Percentiles rank a stretch among this genome's conserved stretches.
Evolutionary conservation across 2,329 filamentous ascomycete genomes (phyloP).

Genomic region (Ceratocystis papillata): DNA sequence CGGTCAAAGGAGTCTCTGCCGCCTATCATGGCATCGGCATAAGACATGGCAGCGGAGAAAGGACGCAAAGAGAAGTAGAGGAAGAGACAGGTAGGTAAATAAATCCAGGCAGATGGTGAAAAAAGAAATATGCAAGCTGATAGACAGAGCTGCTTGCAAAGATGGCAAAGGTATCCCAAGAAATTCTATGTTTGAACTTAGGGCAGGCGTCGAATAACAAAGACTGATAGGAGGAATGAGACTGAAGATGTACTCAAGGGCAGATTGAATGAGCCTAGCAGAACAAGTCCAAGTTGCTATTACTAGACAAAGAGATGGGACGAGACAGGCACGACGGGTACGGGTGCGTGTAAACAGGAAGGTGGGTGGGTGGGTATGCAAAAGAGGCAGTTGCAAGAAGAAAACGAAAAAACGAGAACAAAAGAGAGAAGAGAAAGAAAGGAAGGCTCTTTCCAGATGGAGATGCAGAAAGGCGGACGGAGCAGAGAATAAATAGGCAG

Average conservation of each 20-base stretch:
- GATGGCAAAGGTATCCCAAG: too few species aligned
- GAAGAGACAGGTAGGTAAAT: background rate
- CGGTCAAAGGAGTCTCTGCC: background rate
- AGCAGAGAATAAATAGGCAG: conserved; percentile 6
- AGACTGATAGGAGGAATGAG: background rate
- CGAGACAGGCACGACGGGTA: background rate
- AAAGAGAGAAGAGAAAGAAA: background rate
- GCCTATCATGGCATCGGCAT: conserved; percentile 3
- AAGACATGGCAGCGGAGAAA: background rate
- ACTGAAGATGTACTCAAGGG: background rate
- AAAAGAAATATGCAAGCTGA: too few species aligned
- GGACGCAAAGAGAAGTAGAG: background rate
- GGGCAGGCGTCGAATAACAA: background rate
- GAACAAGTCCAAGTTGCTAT: background rate
- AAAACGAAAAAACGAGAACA: background rate
- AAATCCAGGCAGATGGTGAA: background rate
- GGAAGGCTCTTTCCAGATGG: background rate
- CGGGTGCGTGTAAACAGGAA: background rate
- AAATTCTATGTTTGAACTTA: background rate
- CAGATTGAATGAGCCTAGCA: background rate
- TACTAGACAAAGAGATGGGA: background rate
- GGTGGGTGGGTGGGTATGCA: background rate
- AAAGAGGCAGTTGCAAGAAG: background rate
- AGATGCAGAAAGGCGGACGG: background rate
- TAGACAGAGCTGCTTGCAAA: too few species aligned